Percentiles rank a stretch among this genome's conserved stretches.
These are phyloP conservation scores for Cyclotella cryptica DNA, from an alignment of 108 stramenopile genomes.

Conservation along the genomic window DNA sequence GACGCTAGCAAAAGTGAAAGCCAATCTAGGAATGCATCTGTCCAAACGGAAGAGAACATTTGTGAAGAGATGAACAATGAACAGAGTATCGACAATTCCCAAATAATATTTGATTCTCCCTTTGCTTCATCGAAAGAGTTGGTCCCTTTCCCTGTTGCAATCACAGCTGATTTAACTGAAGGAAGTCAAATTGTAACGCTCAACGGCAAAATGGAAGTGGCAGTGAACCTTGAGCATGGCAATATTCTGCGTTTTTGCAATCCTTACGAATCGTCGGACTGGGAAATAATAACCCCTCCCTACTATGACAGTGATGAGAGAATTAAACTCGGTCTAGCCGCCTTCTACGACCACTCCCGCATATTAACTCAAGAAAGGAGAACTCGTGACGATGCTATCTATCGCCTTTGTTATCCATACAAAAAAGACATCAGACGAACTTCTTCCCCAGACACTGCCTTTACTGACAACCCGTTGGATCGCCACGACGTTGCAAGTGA, in stretches of 20 bases:
- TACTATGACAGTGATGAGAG: conserved; percentile 8
- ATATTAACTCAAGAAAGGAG: conserved; percentile 34
- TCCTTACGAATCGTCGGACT: conserved; percentile 43
- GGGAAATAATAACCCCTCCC: conserved; percentile 19
- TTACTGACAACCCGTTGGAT: conserved; percentile 1
- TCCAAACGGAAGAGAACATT: conserved; percentile 26
- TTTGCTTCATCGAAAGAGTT: background rate
- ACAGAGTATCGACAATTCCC: background rate
- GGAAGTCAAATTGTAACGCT: conserved; percentile 31
- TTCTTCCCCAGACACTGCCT: background rate
- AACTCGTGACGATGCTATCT: conserved; percentile 22
- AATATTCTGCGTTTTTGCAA: conserved; percentile 38
- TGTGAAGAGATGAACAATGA: background rate
- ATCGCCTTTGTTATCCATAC: conserved; percentile 43
- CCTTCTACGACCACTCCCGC: conserved; percentile 38
- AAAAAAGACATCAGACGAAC: conserved; percentile 17
- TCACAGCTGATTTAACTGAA: conserved; percentile 31
- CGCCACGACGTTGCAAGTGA: conserved; percentile 43
- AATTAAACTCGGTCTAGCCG: conserved; percentile 17
- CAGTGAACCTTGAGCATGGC: conserved; percentile 8
- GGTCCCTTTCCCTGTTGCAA: conserved; percentile 33
- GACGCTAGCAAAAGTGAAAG: conserved; percentile 7
- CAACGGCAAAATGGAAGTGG: conserved; percentile 28
- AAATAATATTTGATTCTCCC: background rate
- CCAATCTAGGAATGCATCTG: conserved; percentile 8